These are phyloP conservation scores for Hemisphaericaspora lyxosophila DNA, from an alignment of 1,139 yeast species.

Conservation along the genomic window DNA sequence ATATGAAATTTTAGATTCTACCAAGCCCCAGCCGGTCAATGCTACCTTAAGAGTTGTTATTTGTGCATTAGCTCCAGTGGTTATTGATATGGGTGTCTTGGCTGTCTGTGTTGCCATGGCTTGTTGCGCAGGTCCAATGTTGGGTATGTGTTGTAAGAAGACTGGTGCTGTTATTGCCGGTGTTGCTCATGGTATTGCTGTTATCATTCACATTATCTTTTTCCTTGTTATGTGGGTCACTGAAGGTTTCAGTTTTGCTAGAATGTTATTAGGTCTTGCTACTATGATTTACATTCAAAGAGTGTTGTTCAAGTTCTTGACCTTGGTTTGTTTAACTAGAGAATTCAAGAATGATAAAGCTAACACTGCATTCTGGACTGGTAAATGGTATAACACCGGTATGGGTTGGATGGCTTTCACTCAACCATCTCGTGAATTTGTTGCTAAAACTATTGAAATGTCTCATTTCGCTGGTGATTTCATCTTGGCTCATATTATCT, in stretches of 20 bases:
- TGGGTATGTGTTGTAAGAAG: conserved; percentile 94
- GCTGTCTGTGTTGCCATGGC: conserved; percentile 74
- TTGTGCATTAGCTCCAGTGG: conserved; percentile 91
- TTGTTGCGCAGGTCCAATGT: conserved; percentile 96
- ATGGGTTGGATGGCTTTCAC: conserved; percentile 95
- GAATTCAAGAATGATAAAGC: conserved; percentile 97
- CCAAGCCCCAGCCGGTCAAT: conserved; percentile 58
- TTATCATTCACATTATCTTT: conserved; percentile 78
- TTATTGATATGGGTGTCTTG: conserved; percentile 81
- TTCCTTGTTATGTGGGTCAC: conserved; percentile 96
- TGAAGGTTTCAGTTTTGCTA: conserved; percentile 87
- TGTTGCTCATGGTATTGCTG: conserved; percentile 93
- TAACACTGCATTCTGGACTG: conserved; percentile 99
- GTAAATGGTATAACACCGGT: conserved; percentile 97
- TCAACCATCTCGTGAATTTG: conserved; percentile 94
- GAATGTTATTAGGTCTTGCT: conserved; percentile 83
- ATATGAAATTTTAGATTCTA: conserved; percentile 23
- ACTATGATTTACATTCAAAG: conserved; percentile 89
- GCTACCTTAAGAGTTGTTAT: conserved; percentile 81
- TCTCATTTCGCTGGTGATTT: conserved; percentile 98
- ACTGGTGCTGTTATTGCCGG: conserved; percentile 98
- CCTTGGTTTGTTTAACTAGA: conserved; percentile 80
- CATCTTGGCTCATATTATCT: conserved; percentile 81
- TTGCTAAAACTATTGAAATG: conserved; percentile 90
- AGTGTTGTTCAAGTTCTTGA: conserved; percentile 80